Evolutionary conservation across 1,284 basidiomycete genomes (phyloP), one percentile per base, ranked within the genome.

Genomic region (Malassezia psittaci): DNA sequence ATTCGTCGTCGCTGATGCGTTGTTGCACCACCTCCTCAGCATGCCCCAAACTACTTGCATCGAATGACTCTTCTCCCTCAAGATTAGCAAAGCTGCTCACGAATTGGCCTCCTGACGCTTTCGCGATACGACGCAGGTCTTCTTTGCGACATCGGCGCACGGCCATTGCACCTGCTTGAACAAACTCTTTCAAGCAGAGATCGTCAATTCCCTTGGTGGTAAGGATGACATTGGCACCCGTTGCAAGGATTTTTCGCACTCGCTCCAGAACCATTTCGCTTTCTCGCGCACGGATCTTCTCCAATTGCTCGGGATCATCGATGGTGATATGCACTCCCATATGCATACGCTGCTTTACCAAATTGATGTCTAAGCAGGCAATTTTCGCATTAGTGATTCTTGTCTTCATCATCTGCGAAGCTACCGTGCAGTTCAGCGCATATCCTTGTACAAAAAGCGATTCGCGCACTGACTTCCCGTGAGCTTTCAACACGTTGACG

Each of bases 141-240:
- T 99, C 94, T 77, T 98, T 98, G 74, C 88, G 84, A 80, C 94
- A 98, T 69, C 94, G 82, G 63, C 94, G 85, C 52, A 98, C 94
- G 38, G 90, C 94, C 87, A 98, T 98, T 0, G 93, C 94, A 40
- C 94, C 94, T 13, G 90, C 93, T 78, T 99, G 94, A 53, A 98
- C 89, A 71, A 98, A 98, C 78, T 98, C 94, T 77, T 99, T 99
- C 68, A 98, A 79, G 76, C 90, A 94, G 33, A 98, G 80, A 74
- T 99, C 94, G 72, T 99, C 94, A 67, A 98, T 99, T 48, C 94
- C 94, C 77, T 98, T 98, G 36, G 94, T 98, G 24, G 94, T 99
- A 54, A 98, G 79, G 44, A 98, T 84, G 59, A 98, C 94, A 70
- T 98, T 98, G 41, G 94, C 94, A 49, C 94, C 94, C 5, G 93